Percentiles rank a stretch among this genome's conserved stretches.
These are phyloP conservation scores for Malus hybrid DNA, from an alignment of 331 rosid genomes.

Conservation along the genomic window DNA sequence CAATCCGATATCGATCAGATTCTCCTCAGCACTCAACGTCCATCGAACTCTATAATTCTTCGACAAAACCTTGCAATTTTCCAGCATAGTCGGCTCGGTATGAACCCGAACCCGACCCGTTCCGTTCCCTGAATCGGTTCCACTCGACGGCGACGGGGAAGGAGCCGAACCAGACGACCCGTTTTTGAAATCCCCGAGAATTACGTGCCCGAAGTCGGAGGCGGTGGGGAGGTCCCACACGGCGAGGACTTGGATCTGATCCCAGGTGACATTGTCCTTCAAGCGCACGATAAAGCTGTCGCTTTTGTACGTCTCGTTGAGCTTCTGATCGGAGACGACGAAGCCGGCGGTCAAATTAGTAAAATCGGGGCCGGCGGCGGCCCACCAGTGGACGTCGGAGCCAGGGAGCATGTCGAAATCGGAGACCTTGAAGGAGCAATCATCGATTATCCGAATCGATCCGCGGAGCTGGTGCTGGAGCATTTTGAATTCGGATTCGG, in stretches of 20 bases:
- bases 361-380: constrained; percentile 37
- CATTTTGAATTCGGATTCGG: constrained; percentile 53
- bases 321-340: constrained; percentile 42
- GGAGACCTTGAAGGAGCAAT: constrained; percentile 80
- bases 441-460: constrained; percentile 43
- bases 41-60: constrained; percentile 63
- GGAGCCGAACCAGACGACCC: constrained; percentile 23
- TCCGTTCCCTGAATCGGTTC: background rate
- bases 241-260: constrained; percentile 66
- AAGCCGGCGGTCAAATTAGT: constrained; percentile 55
- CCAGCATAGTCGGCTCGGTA: constrained; percentile 54
- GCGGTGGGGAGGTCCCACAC: constrained; percentile 84
- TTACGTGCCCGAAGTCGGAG: constrained; percentile 63
- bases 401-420: constrained; percentile 82
- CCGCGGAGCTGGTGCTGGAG: constrained; percentile 93
- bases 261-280: constrained; percentile 57
- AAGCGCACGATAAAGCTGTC: constrained; percentile 49
- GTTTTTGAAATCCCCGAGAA: constrained; percentile 17
- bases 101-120: constrained; percentile 13
- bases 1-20: constrained; percentile 59
- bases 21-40: constrained; percentile 50
- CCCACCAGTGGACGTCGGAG: constrained; percentile 75
- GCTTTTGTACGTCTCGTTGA: constrained; percentile 52
- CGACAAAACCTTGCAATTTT: constrained; percentile 66
- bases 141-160: constrained; percentile 15